Conservation (phyloP, 495 filamentous ascomycete species). For the Cetradonia linearis region DNA sequence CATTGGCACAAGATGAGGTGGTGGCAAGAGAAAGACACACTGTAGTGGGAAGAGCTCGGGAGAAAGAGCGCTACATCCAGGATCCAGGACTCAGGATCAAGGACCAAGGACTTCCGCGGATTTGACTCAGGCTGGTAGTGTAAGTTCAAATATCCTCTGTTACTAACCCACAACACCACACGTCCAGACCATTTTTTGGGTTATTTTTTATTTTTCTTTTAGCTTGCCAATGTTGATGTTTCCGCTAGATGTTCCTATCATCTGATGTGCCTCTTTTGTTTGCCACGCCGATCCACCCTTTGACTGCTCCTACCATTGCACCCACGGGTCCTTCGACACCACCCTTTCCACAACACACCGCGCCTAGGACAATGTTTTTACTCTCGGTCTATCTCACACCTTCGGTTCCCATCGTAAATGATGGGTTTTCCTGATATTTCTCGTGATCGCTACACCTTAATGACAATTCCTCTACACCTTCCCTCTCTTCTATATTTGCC, state of each 20-base stretch:
- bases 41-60: no score
- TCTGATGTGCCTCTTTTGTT: neutral
- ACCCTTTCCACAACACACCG: neutral
- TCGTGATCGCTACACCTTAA: neutral
- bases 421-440: neutral
- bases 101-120: neutral
- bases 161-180: neutral
- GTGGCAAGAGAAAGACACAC: neutral
- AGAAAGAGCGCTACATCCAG: neutral
- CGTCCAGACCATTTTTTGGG: no score
- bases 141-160: neutral
- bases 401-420: neutral
- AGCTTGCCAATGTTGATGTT: neutral
- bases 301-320: neutral
- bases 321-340: neutral
- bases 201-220: neutral
- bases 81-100: neutral
- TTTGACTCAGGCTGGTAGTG: neutral
- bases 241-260: neutral
- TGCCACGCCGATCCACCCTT: neutral
- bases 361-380: neutral
- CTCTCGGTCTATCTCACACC: neutral
- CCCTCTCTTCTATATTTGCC: neutral
- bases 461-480: neutral
- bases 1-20: neutral